Evolutionary conservation across 179 eudicot genomes (phyloP), one percentile per base, ranked within the genome.

Genomic region (Nepenthes alata): DNA sequence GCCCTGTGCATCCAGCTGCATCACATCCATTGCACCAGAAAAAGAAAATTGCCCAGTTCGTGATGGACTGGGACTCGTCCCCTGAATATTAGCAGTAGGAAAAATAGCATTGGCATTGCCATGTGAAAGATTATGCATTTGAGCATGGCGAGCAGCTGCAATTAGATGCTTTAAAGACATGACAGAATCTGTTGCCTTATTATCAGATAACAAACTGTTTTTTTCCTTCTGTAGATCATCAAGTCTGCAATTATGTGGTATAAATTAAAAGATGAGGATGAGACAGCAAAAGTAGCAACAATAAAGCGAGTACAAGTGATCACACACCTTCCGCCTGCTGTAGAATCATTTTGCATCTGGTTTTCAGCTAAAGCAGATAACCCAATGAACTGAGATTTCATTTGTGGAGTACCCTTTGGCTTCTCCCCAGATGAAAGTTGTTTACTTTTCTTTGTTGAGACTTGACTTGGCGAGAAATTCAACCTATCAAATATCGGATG

Each of bases 91-190:
- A 15, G 59, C 41, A 65, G 67, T 54, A 38, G 66, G 70, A 59
- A 66, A 59, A 67, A 77, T 60, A 68, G 68, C 8, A 50, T n/a
- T 65, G 63, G 65, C 69, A 72, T 64, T 69, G 45, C 70, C 83
- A 70, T 67, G 75, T 39, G 55, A 68, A 66, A 66, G 36, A 69
- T 66, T 83, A 51, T 84, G 96, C 55, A 72, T 65, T 44, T 80
- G 78, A 65, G 98, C 80, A 74, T 78, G 81, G 63, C 79, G n/a
- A 74, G 98, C 98, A 74, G 83, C 96, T 38, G 96, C 97, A 65
- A 93, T 93, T 60, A 93, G 81, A 76, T 78, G 70, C 75, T 70
- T 91, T 79, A 91, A 89, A 62, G 98, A 89, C 58, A 37, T 58
- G 15, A 70, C 75, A 53, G 86, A 62, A 58, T 89, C 91, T 25